Percentiles rank a stretch among this genome's conserved stretches.
These are phyloP conservation scores for Phialophora verrucosa DNA, from an alignment of 2,329 filamentous ascomycete genomes.

Conservation along the genomic window DNA sequence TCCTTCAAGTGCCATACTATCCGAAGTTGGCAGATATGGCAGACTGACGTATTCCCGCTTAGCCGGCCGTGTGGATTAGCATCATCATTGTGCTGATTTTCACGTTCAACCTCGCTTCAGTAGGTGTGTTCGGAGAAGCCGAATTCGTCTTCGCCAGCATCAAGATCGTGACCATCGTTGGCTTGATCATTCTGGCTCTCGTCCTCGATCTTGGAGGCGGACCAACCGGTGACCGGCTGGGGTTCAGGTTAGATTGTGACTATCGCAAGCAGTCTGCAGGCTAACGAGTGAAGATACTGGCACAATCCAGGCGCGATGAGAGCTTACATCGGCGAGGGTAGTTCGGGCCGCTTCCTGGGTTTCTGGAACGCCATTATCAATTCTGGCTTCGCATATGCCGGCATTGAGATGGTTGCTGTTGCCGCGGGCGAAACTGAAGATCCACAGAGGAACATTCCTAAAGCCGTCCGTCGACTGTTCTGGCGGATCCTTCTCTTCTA, in stretches of 20 bases:
- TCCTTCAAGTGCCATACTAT: too few relatives aligned
- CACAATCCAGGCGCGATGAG: constrained; percentile 47
- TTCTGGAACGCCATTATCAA: constrained; percentile 57
- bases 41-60: too few relatives aligned
- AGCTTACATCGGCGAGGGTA: constrained; percentile 35
- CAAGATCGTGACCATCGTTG: constrained; percentile 58
- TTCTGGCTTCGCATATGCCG: constrained; percentile 58
- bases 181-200: constrained; percentile 58
- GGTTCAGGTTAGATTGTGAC: constrained; percentile 52
- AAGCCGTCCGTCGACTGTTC: constrained; percentile 52
- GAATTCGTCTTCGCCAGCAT: constrained; percentile 57
- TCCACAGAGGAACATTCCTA: constrained; percentile 49
- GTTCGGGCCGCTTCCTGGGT: constrained; percentile 59
- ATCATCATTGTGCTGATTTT: constrained; percentile 45
- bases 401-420: constrained; percentile 57
- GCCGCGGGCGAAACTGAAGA: constrained; percentile 57
- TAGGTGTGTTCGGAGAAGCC: constrained; percentile 52
- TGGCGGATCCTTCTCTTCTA: constrained; percentile 75
- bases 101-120: constrained; percentile 70
- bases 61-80: constrained; percentile 31
- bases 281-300: constrained; percentile 62
- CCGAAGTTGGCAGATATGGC: too few relatives aligned
- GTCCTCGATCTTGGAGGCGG: constrained; percentile 56
- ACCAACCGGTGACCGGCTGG: constrained; percentile 58
- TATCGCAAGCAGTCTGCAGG: too few relatives aligned